These are phyloP conservation scores for Paecilomyces sp. DNA, from an alignment of 2,329 filamentous ascomycete genomes.

Conservation along the genomic window DNA sequence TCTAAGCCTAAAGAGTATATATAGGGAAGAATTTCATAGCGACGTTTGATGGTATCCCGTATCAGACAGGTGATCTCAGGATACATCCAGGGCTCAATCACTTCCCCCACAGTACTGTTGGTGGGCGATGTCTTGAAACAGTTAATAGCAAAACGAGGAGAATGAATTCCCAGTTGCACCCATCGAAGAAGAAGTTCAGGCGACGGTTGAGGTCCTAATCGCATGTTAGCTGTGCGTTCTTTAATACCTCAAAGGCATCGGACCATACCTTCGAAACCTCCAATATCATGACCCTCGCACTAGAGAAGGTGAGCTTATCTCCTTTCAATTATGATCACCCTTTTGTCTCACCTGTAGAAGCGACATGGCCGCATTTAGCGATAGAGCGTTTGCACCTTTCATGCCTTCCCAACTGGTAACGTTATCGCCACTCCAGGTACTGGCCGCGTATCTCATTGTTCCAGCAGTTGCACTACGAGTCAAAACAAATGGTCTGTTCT, in stretches of 20 bases:
- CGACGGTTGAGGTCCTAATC: conserved; percentile 52
- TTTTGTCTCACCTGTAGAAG: conserved; percentile 48
- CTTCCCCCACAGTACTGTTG: conserved; percentile 61
- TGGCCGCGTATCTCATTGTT: conserved; percentile 63
- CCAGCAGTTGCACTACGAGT: conserved; percentile 65
- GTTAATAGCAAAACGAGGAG: conserved; percentile 67
- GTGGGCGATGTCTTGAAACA: conserved; percentile 65
- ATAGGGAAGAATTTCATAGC: conserved; percentile 66
- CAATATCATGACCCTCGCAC: conserved; percentile 67
- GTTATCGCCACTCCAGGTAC: conserved; percentile 69
- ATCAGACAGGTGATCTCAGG: conserved; percentile 58
- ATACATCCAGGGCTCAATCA: conserved; percentile 76
- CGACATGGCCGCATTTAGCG: conserved; percentile 60
- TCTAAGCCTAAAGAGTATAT: conserved; percentile 59
- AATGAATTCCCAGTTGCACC: conserved; percentile 65
- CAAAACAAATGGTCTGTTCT: conserved; percentile 59
- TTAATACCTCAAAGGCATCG: neutral
- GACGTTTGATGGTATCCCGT: conserved; percentile 58
- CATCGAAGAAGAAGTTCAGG: conserved; percentile 66
- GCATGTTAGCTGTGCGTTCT: neutral
- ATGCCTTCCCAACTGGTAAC: conserved; percentile 67
- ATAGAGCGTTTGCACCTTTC: conserved; percentile 63
- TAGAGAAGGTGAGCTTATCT: conserved; percentile 13
- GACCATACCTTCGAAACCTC: conserved; percentile 58
- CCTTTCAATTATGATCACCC: neutral